phyloP scores from a whole-genome alignment of 805 yeast genomes.

The Suhomyces sp. region DNA sequence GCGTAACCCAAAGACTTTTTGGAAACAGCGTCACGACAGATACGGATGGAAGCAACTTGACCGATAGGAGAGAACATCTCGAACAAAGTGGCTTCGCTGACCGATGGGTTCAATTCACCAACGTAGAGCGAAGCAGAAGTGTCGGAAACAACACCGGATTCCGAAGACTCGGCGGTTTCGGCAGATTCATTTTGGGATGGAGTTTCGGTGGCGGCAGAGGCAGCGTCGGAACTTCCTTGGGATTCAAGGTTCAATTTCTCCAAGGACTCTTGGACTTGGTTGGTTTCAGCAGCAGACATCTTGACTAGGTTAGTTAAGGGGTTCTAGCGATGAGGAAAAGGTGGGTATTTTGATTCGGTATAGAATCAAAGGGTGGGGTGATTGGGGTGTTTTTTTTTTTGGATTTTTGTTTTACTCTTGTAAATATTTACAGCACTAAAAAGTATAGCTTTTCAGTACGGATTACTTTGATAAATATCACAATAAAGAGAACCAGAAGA shows the following conservation, averaged over 20 bases:
- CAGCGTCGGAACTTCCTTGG: slow-evolving; percentile 10
- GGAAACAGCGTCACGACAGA: slow-evolving; percentile 97
- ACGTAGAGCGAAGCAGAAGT: slow-evolving; percentile 87
- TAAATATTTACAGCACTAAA: slow-evolving; percentile 1
- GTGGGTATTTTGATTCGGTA: not conserved
- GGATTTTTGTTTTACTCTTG: slow-evolving; percentile 7
- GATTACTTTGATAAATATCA: not conserved
- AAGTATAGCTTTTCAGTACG: not conserved
- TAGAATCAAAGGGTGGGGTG: not conserved
- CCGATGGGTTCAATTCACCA: slow-evolving; percentile 91
- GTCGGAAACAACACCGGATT: slow-evolving; percentile 46
- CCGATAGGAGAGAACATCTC: slow-evolving; percentile 95
- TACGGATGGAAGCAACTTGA: slow-evolving; percentile 94
- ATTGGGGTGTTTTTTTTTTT: slow-evolving; percentile 7
- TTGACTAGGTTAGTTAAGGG: slow-evolving; percentile 1
- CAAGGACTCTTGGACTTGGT: slow-evolving; percentile 45
- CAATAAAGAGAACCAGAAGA: not conserved
- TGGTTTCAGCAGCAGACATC: slow-evolving; percentile 38
- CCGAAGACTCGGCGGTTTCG: slow-evolving; percentile 29
- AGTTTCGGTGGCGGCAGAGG: slow-evolving; percentile 20
- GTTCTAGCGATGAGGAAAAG: not conserved
- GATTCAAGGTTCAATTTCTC: slow-evolving; percentile 45
- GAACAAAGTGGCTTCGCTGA: slow-evolving; percentile 90
- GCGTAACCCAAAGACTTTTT: slow-evolving; percentile 97
- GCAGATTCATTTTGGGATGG: slow-evolving; percentile 22